Conservation (phyloP, 805 yeast species). For the Candida insectorum region DNA sequence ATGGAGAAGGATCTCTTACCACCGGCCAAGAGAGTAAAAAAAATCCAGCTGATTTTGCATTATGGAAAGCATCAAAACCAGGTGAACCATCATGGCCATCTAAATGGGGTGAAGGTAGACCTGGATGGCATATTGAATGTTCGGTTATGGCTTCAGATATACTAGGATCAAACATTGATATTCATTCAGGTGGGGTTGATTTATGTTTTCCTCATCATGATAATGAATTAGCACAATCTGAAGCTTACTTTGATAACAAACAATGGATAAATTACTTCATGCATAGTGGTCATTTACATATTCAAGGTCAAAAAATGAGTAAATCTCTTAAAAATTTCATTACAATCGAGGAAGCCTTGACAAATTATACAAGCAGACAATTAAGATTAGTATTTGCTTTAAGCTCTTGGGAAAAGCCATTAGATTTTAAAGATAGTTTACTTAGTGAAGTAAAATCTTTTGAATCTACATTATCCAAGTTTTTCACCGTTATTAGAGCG, state of each 20-base stretch:
- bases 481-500: constrained; percentile 85
- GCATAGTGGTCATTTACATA: constrained; percentile 96
- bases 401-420: constrained; percentile 87
- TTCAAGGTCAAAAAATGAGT: constrained; percentile 98
- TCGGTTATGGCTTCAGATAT: constrained; percentile 96
- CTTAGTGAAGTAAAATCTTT: constrained; percentile 71
- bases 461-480: constrained; percentile 75
- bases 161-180: constrained; percentile 80
- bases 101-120: constrained; percentile 97
- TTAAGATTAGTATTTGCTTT: constrained; percentile 87
- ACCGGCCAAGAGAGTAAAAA: constrained; percentile 55
- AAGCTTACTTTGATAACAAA: constrained; percentile 80
- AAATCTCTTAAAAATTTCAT: constrained; percentile 93
- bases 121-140: constrained; percentile 99
- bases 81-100: constrained; percentile 97
- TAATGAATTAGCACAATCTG: constrained; percentile 95
- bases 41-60: constrained; percentile 83
- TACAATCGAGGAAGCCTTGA: constrained; percentile 86
- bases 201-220: constrained; percentile 99
- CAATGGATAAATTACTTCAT: constrained; percentile 98
- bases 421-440: constrained; percentile 86
- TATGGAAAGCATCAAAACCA: constrained; percentile 94
- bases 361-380: constrained; percentile 70
- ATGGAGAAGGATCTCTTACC: constrained; percentile 89
- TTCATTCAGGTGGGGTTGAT: constrained; percentile 96